Evolutionary conservation across 2,329 filamentous ascomycete genomes (phyloP).

Genomic region (Sclerotinia sclerotiorum): DNA sequence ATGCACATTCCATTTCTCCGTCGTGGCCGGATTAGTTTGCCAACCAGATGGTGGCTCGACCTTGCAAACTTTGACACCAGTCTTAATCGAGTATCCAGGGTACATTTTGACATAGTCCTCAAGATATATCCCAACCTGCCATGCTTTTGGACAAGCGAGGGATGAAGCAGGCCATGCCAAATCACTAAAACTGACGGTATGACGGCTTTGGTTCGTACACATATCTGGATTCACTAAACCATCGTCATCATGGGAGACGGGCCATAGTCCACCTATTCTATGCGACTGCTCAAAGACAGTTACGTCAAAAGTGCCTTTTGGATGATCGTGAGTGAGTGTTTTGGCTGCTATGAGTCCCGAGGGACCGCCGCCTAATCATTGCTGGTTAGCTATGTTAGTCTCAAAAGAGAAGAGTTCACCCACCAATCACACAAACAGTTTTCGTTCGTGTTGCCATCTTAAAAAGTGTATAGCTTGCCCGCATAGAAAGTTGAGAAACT

Average conservation of each 20-base stretch:
- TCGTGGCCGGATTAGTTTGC: not conserved
- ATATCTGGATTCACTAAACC: slow-evolving; percentile 63
- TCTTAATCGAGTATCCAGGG: slow-evolving; percentile 33
- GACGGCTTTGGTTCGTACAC: slow-evolving; percentile 72
- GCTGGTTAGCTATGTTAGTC: slow-evolving; percentile 7
- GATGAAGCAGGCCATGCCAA: slow-evolving; percentile 63
- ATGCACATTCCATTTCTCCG: slow-evolving; percentile 31
- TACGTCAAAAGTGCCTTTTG: slow-evolving; percentile 59
- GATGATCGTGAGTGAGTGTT: slow-evolving; percentile 62
- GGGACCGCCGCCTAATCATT: slow-evolving; percentile 61
- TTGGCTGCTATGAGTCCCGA: slow-evolving; percentile 71
- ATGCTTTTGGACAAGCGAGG: slow-evolving; percentile 71
- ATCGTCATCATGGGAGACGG: slow-evolving; percentile 48
- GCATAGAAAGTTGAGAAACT: slow-evolving; percentile 9
- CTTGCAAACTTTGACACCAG: slow-evolving; percentile 30
- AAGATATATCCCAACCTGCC: slow-evolving; percentile 74
- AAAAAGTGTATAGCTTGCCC: not conserved
- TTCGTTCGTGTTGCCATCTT: slow-evolving; percentile 27
- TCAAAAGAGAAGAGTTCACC: not conserved
- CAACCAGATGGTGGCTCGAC: slow-evolving; percentile 20
- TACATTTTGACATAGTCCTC: slow-evolving; percentile 61
- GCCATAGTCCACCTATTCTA: slow-evolving; percentile 78
- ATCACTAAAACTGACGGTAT: slow-evolving; percentile 73
- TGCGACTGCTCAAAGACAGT: slow-evolving; percentile 67
- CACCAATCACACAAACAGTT: slow-evolving; percentile 38